Evolutionary conservation across 1,284 basidiomycete genomes (phyloP), one percentile per base, ranked within the genome.

Genomic region (Heliocybe sulcata): DNA sequence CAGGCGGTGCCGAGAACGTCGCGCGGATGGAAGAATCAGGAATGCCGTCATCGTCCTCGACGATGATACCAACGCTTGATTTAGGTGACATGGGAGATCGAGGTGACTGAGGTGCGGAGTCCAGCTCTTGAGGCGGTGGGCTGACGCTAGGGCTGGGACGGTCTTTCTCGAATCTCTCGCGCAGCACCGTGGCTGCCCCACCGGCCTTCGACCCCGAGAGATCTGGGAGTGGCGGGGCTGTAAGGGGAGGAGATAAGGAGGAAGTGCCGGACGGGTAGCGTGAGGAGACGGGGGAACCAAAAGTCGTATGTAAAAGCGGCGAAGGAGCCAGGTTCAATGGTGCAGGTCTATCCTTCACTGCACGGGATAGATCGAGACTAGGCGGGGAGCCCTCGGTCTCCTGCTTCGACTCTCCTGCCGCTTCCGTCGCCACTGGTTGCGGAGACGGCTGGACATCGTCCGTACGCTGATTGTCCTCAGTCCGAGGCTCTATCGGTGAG

Each of bases 241-340:
- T 59, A 25, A 60, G 60, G 4, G 57, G 52, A 3, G 64, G 60
- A 8, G 57, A 57, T 14, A 61, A 54, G 8, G 61, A 54, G 2
- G 60, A 59, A 1, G 64, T 64, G 0, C 64, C 65, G 1, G 65
- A 61, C 6, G 67, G 58, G 55, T 55, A 8, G 64, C 63, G 3
- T 73, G 67, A 2, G 77, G 76, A 1, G 74, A 71, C 47, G 69
- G 77, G 75, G 3, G 78, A 77, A 9, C 71, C 74, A 70, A 81
- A 83, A 1, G 69, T 72, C 26, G 65, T 61, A 35, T 59, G 59
- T 14, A 63, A 56, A 2, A 61, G 52, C 10, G 63, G 61, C 11
- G 60, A 63, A 20, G 58, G 57, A 33, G 16, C 38, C 51, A 25
- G 20, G 14, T 54, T 3, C n/a, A 47, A 25, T 19, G 35, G 19